Percentiles rank a stretch among this genome's conserved stretches.
Evolutionary conservation across 805 yeast species (phyloP).

Genomic region (Zygosaccharomyces kombuchaensis): DNA sequence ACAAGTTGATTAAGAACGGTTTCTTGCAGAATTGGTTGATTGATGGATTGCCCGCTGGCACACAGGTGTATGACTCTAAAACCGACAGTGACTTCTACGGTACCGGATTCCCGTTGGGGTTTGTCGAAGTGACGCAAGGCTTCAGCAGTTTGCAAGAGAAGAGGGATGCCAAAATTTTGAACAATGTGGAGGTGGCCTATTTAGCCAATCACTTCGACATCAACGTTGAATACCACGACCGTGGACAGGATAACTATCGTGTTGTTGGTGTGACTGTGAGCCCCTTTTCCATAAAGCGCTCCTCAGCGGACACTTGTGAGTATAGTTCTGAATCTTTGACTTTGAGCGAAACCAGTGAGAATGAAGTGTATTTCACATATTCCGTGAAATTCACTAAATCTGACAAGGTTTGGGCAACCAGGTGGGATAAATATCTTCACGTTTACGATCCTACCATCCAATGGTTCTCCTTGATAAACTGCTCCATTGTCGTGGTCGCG

Average conservation of each 20-base stretch:
- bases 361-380: conserved; percentile 74
- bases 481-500: conserved; percentile 73
- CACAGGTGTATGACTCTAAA: conserved; percentile 49
- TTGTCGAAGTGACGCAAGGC: conserved; percentile 46
- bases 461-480: conserved; percentile 90
- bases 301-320: conserved; percentile 36
- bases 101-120: conserved; percentile 77
- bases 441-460: conserved; percentile 90
- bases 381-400: conserved; percentile 70
- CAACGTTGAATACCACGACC: conserved; percentile 73
- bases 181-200: conserved; percentile 43
- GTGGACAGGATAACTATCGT: conserved; percentile 63
- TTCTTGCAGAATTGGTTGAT: conserved; percentile 88
- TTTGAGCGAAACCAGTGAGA: conserved; percentile 47
- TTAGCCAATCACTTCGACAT: conserved; percentile 80
- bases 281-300: conserved; percentile 55
- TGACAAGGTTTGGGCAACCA: conserved; percentile 87
- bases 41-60: conserved; percentile 93
- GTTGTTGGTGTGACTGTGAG: conserved; percentile 86
- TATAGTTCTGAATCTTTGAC: conserved; percentile 39
- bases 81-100: conserved; percentile 59
- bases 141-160: conserved; percentile 12
- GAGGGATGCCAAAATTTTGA: conserved; percentile 18
- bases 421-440: conserved; percentile 96
- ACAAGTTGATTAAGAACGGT: conserved; percentile 73